Evolutionary conservation across 352 stramenopile genomes (phyloP).

Genomic region (Pythium phragmitis): DNA sequence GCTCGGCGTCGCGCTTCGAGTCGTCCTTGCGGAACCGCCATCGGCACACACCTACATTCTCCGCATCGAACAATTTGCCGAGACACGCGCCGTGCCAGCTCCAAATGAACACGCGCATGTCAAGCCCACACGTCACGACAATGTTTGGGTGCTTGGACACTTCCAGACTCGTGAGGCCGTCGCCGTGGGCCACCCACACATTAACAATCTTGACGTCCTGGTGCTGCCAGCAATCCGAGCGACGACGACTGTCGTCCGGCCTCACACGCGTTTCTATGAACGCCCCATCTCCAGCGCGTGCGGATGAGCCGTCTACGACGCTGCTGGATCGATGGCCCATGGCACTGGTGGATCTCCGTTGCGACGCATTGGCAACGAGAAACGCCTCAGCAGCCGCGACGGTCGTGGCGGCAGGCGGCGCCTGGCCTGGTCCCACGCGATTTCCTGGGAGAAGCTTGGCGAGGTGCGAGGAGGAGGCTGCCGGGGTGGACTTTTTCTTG

Average conservation of each 20-base stretch:
- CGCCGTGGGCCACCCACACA: slow-evolving; percentile 49
- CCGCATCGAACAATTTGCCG: slow-evolving; percentile 62
- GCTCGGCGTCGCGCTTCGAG: slow-evolving; percentile 42
- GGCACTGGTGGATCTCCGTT: slow-evolving; percentile 2
- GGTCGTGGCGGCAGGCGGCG: slow-evolving; percentile 34
- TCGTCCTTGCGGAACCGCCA: slow-evolving; percentile 67
- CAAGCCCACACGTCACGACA: slow-evolving; percentile 55
- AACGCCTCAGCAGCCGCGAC: slow-evolving; percentile 52
- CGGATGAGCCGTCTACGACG: not conserved
- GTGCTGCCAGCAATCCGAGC: slow-evolving; percentile 23
- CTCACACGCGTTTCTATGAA: slow-evolving; percentile 13
- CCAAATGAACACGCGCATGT: slow-evolving; percentile 73
- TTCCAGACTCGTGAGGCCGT: slow-evolving; percentile 56
- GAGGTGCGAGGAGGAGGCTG: slow-evolving; percentile 4
- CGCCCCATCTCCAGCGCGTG: not conserved
- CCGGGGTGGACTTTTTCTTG: slow-evolving; percentile 23
- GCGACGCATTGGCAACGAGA: slow-evolving; percentile 10
- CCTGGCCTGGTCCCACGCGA: slow-evolving; percentile 11
- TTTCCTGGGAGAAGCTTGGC: slow-evolving; percentile 24
- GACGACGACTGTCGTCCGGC: slow-evolving; percentile 1
- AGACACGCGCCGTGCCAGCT: slow-evolving; percentile 59
- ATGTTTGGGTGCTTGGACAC: slow-evolving; percentile 61
- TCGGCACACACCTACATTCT: slow-evolving; percentile 41
- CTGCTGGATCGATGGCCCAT: not conserved
- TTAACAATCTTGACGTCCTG: slow-evolving; percentile 39